Conservation (phyloP, 768 basidiomycete genomes). For the Lactarius vividus region DNA sequence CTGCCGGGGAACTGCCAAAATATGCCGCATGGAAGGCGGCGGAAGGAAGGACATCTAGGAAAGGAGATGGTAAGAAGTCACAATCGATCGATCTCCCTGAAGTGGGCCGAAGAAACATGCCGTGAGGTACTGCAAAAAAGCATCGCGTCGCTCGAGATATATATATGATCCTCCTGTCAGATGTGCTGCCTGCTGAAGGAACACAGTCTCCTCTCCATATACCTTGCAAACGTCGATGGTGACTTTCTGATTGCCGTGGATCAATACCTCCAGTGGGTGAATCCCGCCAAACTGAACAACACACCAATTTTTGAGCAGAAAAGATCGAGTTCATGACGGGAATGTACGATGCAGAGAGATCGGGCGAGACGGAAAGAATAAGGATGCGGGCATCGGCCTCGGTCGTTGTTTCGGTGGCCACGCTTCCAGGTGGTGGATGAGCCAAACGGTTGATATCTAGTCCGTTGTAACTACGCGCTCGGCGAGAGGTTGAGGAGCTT, state of each 20-base stretch:
- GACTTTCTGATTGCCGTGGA: slow-evolving; percentile 63
- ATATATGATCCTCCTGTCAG: slow-evolving; percentile 94
- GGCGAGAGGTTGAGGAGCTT: slow-evolving; percentile 28
- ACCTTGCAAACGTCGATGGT: slow-evolving; percentile 96
- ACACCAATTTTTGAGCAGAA: slow-evolving; percentile 95
- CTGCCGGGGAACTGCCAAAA: slow-evolving; percentile 84
- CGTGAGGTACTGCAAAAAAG: slow-evolving; percentile 88
- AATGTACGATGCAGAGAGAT: slow-evolving; percentile 88
- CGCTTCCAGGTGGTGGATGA: slow-evolving; percentile 35
- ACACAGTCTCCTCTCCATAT: slow-evolving; percentile 85
- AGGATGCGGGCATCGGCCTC: slow-evolving; percentile 57
- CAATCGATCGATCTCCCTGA: neutral
- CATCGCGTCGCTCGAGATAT: slow-evolving; percentile 73
- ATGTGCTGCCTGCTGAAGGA: slow-evolving; percentile 96
- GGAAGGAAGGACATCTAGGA: slow-evolving; percentile 84
- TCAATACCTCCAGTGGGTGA: neutral
- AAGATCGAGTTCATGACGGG: slow-evolving; percentile 99
- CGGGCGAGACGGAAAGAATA: slow-evolving; percentile 89
- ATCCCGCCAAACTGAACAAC: neutral
- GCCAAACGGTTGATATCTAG: slow-evolving; percentile 65
- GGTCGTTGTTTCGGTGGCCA: slow-evolving; percentile 36
- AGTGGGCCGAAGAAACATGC: slow-evolving; percentile 39
- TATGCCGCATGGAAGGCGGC: slow-evolving; percentile 65
- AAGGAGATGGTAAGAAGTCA: slow-evolving; percentile 9
- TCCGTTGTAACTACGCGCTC: slow-evolving; percentile 36